Evolutionary conservation across 2,329 filamentous ascomycete genomes (phyloP), one percentile per base, ranked within the genome.

Genomic region (Pseudogymnoascus sp.): DNA sequence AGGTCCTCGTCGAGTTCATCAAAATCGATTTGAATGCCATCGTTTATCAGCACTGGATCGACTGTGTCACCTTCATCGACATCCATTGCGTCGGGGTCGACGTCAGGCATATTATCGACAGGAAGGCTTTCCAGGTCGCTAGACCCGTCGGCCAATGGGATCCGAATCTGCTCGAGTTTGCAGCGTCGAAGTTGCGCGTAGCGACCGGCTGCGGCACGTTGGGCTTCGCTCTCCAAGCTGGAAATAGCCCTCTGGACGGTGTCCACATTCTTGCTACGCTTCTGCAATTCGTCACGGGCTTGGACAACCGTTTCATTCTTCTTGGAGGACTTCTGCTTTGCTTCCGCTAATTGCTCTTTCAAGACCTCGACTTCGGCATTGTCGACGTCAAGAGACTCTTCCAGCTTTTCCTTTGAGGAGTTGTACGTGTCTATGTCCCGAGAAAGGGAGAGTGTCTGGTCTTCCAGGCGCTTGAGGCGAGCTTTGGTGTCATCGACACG

Each of bases 1-100:
- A 96, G 77, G 45, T 95, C 89, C 12, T 92, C 89, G 55, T 91
- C 86, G 5, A 99, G 80, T 33, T 82, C 80, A 52, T 87, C 83
- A 73, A 95, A 99, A 72, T 96, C 85, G 59, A 96, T 82, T 61
- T 90, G 85, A 65, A 99, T 96, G 59, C 94, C 94, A 69, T 96
- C 91, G 71, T 97, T 90, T 64, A 95, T 86, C 63, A 92, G 80
- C 35, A 84, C 82, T 58, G 86, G 82, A 56, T 81, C 79, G 69
- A 85, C 80, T 59, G 81, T 77, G 35, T 86, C 85, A 3, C 76
- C 82, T 60, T 89, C 89, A 64, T 97, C 94, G 18, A 97, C 77
- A 65, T 97, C 92, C 92, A 97, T 96, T 2, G 88, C 87, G 69
- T 96, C 91, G 1, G 86, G 82, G 68, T 96, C 90, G 60, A 83